These are phyloP conservation scores for Apophysomyces ossiformis DNA, from an alignment of 371 early-diverging fungal genomes.

Conservation along the genomic window DNA sequence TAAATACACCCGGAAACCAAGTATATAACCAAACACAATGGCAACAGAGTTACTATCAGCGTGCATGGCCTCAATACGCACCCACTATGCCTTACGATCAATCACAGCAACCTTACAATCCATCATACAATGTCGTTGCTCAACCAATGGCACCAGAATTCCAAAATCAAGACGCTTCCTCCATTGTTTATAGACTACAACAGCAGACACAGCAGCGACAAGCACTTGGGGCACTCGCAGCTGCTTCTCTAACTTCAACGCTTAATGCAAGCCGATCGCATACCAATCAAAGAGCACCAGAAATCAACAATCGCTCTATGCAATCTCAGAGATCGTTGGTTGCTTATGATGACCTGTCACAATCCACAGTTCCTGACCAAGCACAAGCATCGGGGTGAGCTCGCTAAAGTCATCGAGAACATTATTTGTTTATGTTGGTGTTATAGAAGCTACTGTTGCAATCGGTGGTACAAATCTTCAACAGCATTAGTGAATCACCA, in stretches of 20 bases:
- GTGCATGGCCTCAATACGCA: background rate
- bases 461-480: constrained; percentile 30
- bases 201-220: constrained; percentile 40
- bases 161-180: constrained; percentile 14
- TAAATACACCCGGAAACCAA: background rate
- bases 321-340: constrained; percentile 13
- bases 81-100: background rate
- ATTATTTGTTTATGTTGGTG: too few relatives aligned
- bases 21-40: background rate
- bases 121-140: background rate
- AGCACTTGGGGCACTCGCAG: constrained; percentile 29
- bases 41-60: background rate
- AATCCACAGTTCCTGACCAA: background rate
- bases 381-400: constrained; percentile 9
- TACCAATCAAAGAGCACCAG: constrained; percentile 11
- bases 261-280: constrained; percentile 16
- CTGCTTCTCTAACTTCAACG: constrained; percentile 31
- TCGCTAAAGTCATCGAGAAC: background rate
- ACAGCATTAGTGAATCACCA: constrained; percentile 36
- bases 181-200: constrained; percentile 31
- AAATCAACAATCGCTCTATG: background rate
- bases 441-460: constrained; percentile 30
- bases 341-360: constrained; percentile 18
- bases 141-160: background rate
- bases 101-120: background rate